Base-by-base conservation (phyloP, 192 early-diverging fungal species). In the Coemansia sp. region DNA sequence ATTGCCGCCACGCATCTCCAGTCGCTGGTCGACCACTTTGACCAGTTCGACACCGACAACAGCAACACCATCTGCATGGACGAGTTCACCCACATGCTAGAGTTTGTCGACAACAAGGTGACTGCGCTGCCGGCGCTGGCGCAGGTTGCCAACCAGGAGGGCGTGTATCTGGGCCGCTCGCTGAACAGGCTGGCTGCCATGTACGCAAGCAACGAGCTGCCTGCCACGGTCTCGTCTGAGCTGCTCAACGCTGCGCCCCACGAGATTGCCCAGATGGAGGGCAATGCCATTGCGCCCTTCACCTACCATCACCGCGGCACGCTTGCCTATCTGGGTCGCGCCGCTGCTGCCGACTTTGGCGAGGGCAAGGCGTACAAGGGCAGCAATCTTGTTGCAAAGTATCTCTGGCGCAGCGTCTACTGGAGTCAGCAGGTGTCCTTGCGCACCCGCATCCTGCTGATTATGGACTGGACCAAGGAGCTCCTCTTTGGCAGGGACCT, bases 401-500 rank as follows among this genome's bases (percentile, higher is more conserved):
- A 83, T 39, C 69, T 83, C 19, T 83, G 81, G 81, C 72, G 81
- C 67, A 78, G 76, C 71, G 72, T 72, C 26, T 83, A 83, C 72
- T 83, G 81, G 81, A 78, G 75, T 70, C 72, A 78, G 72, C 81
- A 83, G 58, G 81, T 83, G 70, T 91, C 92, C 40, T 78, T 91
- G 59, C 86, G 94, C 65, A 98, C 95, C 76, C 78, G 89, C 41
- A 63, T 87, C 52, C 79, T 94, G 65, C 91, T 98, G 48, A 83
- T 86, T 16, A 92, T 91, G 67, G 96, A 98, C 77, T 98, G 96
- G 94, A 75, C 85, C 69, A 96, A 96, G 83, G 91, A 93, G 77
- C 88, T 83, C 39, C 59, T 93, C 13, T 96, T 96, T 84, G 95
- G 95, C 23, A 88, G 94, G 41, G 94, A 98, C 70, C 90, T 96